Percentiles rank a stretch among this genome's conserved stretches.
Evolutionary conservation across 495 filamentous ascomycete species (phyloP).

Genomic region (Glutinoglossum americanum): DNA sequence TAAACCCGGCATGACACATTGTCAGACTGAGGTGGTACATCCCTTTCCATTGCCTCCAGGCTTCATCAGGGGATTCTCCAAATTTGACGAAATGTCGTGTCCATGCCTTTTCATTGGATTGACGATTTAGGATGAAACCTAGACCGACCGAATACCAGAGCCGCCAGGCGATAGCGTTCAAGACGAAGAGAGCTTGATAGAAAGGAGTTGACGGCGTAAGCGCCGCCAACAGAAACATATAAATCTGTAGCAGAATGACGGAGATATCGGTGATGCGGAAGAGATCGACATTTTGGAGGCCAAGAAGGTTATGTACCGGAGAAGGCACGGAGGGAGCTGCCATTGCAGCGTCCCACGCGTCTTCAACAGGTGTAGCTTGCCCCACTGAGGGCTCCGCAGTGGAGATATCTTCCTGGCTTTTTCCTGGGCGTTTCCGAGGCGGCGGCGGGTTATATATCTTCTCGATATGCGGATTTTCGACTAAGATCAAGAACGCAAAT

Average conservation of each 20-base stretch:
- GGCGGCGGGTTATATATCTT: conserved; percentile 89
- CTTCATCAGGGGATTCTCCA: conserved; percentile 71
- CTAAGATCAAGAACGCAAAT: conserved; percentile 69
- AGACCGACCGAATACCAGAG: conserved; percentile 85
- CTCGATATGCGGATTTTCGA: conserved; percentile 96
- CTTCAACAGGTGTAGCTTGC: conserved; percentile 6
- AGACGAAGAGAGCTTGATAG: conserved; percentile 57
- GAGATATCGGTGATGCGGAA: conserved; percentile 69
- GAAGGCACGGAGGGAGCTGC: conserved; percentile 27
- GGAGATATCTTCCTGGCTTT: conserved; percentile 13
- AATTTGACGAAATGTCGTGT: conserved; percentile 94
- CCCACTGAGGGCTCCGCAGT: conserved; percentile 15
- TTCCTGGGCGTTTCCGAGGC: conserved; percentile 29
- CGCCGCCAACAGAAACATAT: conserved; percentile 47
- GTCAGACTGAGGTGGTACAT: conserved; percentile 81
- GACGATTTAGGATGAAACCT: conserved; percentile 59
- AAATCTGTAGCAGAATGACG: conserved; percentile 48
- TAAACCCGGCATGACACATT: conserved; percentile 72
- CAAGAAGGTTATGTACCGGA: conserved; percentile 59
- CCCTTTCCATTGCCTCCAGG: conserved; percentile 96
- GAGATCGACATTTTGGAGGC: conserved; percentile 64
- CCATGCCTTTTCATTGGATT: conserved; percentile 81
- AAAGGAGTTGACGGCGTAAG: conserved; percentile 56
- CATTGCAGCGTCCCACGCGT: conserved; percentile 4
- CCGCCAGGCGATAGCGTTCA: conserved; percentile 63